Conservation (phyloP, 2,329 filamentous ascomycete genomes). For the Colletotrichum phormii region DNA sequence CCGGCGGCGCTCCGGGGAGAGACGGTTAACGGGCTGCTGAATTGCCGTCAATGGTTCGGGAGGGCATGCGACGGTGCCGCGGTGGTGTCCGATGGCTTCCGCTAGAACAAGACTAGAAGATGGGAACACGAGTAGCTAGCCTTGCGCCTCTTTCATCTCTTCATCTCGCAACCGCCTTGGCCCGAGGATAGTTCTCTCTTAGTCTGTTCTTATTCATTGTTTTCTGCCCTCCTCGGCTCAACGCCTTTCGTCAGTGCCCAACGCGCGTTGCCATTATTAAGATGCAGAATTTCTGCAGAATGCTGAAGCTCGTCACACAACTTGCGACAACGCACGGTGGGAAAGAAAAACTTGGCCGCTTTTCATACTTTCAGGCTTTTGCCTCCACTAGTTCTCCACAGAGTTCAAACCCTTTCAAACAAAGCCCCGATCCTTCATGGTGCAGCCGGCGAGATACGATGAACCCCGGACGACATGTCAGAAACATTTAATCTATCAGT, state of each 20-base stretch:
- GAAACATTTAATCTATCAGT: background rate
- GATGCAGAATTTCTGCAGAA: background rate
- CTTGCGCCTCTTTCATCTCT: background rate
- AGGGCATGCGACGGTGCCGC: background rate
- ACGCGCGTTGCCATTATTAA: background rate
- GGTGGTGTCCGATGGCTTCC: background rate
- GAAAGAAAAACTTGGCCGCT: constrained; percentile 5
- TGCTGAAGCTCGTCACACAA: background rate
- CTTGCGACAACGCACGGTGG: too few relatives aligned
- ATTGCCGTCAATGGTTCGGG: background rate
- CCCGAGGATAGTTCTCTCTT: background rate
- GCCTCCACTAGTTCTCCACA: constrained; percentile 23
- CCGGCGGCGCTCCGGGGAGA: background rate
- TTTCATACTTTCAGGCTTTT: background rate
- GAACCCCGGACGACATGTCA: background rate
- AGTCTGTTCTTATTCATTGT: background rate
- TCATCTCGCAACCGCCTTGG: constrained; percentile 1
- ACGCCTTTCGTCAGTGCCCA: background rate
- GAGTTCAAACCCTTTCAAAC: constrained; percentile 14
- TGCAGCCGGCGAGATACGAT: constrained; percentile 11
- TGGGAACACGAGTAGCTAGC: background rate
- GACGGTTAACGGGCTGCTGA: background rate
- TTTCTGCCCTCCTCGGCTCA: background rate
- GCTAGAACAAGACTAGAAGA: constrained; percentile 4
- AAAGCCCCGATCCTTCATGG: background rate